phyloP scores from a whole-genome alignment of 1,284 basidiomycete species.

The Cutaneotrichosporon spelunceum region DNA sequence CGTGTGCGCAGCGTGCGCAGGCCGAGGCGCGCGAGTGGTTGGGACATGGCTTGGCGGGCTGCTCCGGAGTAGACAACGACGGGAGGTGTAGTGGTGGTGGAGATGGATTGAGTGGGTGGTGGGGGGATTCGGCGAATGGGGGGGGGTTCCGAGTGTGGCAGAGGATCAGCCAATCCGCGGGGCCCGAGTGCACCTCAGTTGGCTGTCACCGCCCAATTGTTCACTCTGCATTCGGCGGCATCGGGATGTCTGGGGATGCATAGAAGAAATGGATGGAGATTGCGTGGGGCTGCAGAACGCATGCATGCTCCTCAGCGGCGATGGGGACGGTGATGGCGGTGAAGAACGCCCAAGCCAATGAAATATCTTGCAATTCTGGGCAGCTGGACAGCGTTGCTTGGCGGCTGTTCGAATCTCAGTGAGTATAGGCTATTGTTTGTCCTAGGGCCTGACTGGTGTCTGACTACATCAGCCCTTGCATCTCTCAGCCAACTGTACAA shows the following conservation, averaged over 20 bases:
- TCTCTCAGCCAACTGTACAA: slow-evolving; percentile 3
- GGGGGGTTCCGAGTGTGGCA: slow-evolving; percentile 10
- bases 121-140: neutral
- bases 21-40: slow-evolving; percentile 27
- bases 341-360: neutral
- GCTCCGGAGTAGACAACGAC: neutral
- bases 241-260: neutral
- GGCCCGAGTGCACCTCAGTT: neutral
- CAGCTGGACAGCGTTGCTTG: neutral
- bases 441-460: too few species aligned
- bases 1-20: slow-evolving; percentile 12
- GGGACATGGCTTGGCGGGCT: slow-evolving; percentile 15
- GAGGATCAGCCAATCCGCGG: slow-evolving; percentile 2
- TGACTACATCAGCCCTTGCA: neutral
- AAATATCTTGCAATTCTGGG: neutral
- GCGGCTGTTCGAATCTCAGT: neutral
- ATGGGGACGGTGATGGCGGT: neutral
- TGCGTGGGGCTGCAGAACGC: neutral
- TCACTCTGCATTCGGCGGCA: too few species aligned
- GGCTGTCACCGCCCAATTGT: neutral
- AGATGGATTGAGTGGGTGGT: neutral
- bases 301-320: neutral
- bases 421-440: neutral
- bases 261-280: too few species aligned
- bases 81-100: neutral